phyloP scores from a whole-genome alignment of 768 basidiomycete genomes.

The Boletus vinaceobasis region DNA sequence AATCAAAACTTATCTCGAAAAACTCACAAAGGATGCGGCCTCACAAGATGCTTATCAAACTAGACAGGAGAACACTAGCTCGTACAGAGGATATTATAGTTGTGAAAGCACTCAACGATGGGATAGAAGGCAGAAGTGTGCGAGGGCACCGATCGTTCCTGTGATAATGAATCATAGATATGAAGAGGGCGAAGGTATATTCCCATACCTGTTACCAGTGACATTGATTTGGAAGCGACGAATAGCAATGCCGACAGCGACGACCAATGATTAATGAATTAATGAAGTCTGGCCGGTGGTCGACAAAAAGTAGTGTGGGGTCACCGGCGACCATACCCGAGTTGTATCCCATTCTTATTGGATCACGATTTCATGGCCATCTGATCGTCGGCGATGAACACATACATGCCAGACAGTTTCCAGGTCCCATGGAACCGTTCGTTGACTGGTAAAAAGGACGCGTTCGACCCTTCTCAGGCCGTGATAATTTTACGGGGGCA shows the following conservation, averaged over 20 bases:
- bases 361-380: slow-evolving; percentile 54
- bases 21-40: too few species aligned
- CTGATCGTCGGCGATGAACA: slow-evolving; percentile 63
- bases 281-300: slow-evolving; percentile 27
- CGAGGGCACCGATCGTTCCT: not conserved
- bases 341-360: slow-evolving; percentile 36
- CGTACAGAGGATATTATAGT: too few species aligned
- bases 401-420: slow-evolving; percentile 60
- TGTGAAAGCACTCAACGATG: too few species aligned
- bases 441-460: slow-evolving; percentile 57
- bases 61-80: slow-evolving; percentile 31
- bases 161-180: not conserved
- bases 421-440: slow-evolving; percentile 59
- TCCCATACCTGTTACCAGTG: not conserved
- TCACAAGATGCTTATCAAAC: slow-evolving; percentile 19
- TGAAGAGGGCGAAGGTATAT: not conserved
- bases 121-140: too few species aligned
- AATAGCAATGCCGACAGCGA: not conserved
- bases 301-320: slow-evolving; percentile 65
- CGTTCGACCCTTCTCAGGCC: slow-evolving; percentile 46
- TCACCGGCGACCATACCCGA: slow-evolving; percentile 54
- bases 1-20: not conserved
- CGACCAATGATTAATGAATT: too few species aligned
- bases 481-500: slow-evolving; percentile 76
- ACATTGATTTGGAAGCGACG: not conserved